These are phyloP conservation scores for Hansfordia pulvinata DNA, from an alignment of 2,329 filamentous ascomycete species.

Conservation along the genomic window DNA sequence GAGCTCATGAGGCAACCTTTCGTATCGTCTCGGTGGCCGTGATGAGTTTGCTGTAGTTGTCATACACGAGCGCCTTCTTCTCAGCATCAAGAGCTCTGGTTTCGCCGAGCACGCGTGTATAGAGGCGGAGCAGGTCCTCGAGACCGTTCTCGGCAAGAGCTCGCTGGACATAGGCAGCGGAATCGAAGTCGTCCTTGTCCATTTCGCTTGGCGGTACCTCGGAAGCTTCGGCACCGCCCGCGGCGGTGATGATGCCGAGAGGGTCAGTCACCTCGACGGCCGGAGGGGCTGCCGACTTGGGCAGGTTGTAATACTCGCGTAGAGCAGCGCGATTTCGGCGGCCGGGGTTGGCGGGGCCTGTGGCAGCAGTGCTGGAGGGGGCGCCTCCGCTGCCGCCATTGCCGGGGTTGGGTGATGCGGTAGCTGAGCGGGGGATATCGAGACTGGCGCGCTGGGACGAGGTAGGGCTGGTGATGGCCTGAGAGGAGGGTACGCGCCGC, in stretches of 20 bases:
- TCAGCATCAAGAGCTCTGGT: constrained; percentile 86
- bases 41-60: constrained; percentile 96
- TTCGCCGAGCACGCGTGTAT: constrained; percentile 62
- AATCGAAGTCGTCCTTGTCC: constrained; percentile 59
- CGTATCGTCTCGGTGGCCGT: constrained; percentile 93
- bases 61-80: constrained; percentile 92
- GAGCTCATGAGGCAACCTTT: constrained; percentile 35
- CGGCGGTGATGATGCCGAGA: constrained; percentile 12
- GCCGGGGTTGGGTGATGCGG: constrained; percentile 36
- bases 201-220: constrained; percentile 58
- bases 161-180: constrained; percentile 51
- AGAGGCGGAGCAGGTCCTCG: constrained; percentile 55
- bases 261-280: constrained; percentile 29
- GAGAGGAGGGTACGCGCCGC: constrained; percentile 38
- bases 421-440: constrained; percentile 48
- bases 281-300: too few relatives aligned
- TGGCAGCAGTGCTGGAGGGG: constrained; percentile 11
- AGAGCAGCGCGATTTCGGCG: constrained; percentile 71
- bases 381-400: constrained; percentile 9
- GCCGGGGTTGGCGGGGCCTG: constrained; percentile 22
- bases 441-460: constrained; percentile 65
- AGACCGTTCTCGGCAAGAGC: constrained; percentile 50
- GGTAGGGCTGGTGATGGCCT: constrained; percentile 46
- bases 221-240: constrained; percentile 22
- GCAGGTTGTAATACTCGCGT: constrained; percentile 86